Evolutionary conservation across 768 basidiomycete species (phyloP), one percentile per base, ranked within the genome.

Genomic region (Rhodosporidiobolus odoratus): DNA sequence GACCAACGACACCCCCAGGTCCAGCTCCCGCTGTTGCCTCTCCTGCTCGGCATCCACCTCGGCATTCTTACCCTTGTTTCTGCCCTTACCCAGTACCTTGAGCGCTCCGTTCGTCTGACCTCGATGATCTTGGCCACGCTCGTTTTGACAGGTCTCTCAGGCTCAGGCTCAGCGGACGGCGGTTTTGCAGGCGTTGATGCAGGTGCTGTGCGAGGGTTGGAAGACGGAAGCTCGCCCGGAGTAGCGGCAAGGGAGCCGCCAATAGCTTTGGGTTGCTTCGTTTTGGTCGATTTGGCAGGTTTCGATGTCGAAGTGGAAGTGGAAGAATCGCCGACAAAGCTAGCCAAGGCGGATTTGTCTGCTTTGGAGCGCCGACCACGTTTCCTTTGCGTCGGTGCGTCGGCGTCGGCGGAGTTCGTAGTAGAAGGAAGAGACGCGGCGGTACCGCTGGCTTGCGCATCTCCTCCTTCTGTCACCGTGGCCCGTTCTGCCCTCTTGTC

Each of bases 111-210:
- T n/a, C 54, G 66, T 58, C 62, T 59, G 48, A 74, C 73, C 62
- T 74, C 73, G 48, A 74, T 37, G 34, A 74, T 66, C 54, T 58
- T 60, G 17, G 69, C 54, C 17, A 74, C 73, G 3, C 52, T 56
- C 6, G 73, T 74, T 59, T 74, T 74, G 37, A 50, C 58, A n/a
- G 52, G 52, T 53, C 53, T 60, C 41, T 57, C 34, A 19, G 6
- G 5, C 32, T 8, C 48, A n/a, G 48, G 32, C 35, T 66, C 64
- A 48, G 50, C 43, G 4, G 54, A 21, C 32, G 41, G 47, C 0
- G 56, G 32, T 19, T 35, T 43, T 0, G 41, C 58, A 6, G 48
- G 32, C 23, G 15, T 25, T 2, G 63, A 32, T 1, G 58, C 38
- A 0, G 37, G 1, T 1, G 54, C 15, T 0, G 62, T 7, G 16